phyloP scores from a whole-genome alignment of 179 eudicot species.

The Heliamphora pulchella region DNA sequence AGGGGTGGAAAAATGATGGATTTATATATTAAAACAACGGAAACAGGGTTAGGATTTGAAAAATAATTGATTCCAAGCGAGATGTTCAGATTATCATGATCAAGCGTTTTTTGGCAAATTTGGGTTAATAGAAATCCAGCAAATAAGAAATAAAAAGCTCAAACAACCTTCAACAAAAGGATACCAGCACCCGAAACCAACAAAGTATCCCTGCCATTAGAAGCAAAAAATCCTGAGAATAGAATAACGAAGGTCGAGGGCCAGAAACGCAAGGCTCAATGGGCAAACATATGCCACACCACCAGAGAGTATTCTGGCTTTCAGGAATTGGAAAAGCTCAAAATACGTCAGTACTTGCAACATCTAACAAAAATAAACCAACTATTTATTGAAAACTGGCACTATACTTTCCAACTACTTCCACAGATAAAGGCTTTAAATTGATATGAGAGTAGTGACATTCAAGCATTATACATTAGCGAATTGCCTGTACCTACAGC shows the following conservation, averaged over 20 bases:
- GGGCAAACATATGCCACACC: not conserved
- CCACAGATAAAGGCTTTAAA: not conserved
- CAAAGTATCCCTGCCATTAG: too few relatives aligned
- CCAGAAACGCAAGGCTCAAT: not conserved
- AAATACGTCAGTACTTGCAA: not conserved
- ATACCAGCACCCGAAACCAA: too few relatives aligned
- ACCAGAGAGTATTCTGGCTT: not conserved
- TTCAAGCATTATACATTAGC: not conserved
- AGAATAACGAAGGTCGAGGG: not conserved
- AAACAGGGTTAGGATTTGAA: too few relatives aligned
- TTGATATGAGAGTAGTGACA: not conserved
- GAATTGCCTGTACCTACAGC: too few relatives aligned
- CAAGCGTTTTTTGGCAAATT: too few relatives aligned
- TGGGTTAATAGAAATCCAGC: too few relatives aligned
- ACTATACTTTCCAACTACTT: not conserved
- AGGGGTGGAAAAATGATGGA: too few relatives aligned
- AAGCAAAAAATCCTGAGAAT: not conserved
- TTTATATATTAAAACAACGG: too few relatives aligned
- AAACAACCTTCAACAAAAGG: too few relatives aligned
- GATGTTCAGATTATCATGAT: too few relatives aligned
- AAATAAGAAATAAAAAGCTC: too few relatives aligned
- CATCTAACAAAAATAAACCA: not conserved
- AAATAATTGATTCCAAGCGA: too few relatives aligned
- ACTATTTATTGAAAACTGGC: not conserved
- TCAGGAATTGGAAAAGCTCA: not conserved